Evolutionary conservation across 1,139 yeast species (phyloP), one percentile per base, ranked within the genome.

Genomic region (Saccharomyces hybrid): DNA sequence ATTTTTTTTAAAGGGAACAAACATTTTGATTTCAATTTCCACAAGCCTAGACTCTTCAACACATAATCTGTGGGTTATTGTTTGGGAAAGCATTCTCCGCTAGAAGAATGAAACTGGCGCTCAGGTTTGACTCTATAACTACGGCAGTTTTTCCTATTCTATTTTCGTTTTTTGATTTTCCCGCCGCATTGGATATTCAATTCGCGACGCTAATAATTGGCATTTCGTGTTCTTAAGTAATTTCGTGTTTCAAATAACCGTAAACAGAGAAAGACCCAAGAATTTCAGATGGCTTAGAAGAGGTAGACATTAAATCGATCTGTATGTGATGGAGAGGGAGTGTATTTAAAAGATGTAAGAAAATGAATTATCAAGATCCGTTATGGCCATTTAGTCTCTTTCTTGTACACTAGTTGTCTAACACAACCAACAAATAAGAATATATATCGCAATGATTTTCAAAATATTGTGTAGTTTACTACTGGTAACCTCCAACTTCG

Each of bases 221-320:
- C 38, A 48, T 48, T 48, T 48, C 50, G 50, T 31, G 50, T 27
- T 48, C 28, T 32, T 4, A 14, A 8, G 27, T 11, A 14, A 27
- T 32, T 48, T 27, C 50, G 46, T 42, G 50, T 38, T 38, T 38
- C 44, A 38, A 38, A 38, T 38, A 38, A 26, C 44, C 44, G 44
- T 13, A 38, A 38, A 19, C 13, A 38, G 44, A 38, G 26, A 19
- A 38, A 9, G 44, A 38, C 23, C 25, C 44, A 46, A 46, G 48
- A 46, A 46, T 46, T 46, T 46, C n/a, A 16, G n/a, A 38, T 38
- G 44, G 44, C 44, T 38, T 38, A 38, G 44, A 38, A 19, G 25
- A 38, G n/a, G 25, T 38, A 19, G 11, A 16, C 5, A 26, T 9
- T 38, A 26, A 9, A 8, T 9, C 13, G 7, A 38, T 38, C 7